Conservation (phyloP, 176 grass and related monocot genomes). For the Aegilops speltoides region DNA sequence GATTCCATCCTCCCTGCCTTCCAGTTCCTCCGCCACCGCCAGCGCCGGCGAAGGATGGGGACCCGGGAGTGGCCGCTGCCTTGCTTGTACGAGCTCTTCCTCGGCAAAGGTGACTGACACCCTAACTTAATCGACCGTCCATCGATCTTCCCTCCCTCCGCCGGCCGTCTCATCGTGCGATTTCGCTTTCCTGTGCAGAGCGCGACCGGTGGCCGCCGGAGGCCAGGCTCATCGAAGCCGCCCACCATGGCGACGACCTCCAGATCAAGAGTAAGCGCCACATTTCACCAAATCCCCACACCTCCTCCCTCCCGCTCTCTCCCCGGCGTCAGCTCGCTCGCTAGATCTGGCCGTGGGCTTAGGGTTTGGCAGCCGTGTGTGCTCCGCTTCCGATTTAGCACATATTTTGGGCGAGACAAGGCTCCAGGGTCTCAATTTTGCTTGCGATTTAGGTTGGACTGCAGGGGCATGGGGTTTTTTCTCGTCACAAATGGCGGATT, state of each 20-base stretch:
- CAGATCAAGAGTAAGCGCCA: slow-evolving; percentile 14
- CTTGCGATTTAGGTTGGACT: too few relatives aligned
- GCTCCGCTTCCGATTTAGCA: background rate
- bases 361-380: background rate
- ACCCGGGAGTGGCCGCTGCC: background rate
- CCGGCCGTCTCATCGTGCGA: background rate
- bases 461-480: background rate
- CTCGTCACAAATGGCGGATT: background rate
- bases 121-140: background rate
- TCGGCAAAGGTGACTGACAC: slow-evolving; percentile 15
- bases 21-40: background rate
- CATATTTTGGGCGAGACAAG: background rate
- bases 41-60: background rate
- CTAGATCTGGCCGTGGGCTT: background rate
- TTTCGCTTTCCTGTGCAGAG: background rate
- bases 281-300: background rate
- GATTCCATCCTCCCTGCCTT: background rate
- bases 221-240: background rate
- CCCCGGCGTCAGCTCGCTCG: background rate
- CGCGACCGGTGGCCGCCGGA: background rate
- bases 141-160: background rate
- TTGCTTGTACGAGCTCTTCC: background rate
- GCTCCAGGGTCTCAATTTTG: too few relatives aligned
- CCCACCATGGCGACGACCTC: slow-evolving; percentile 14
- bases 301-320: background rate